Evolutionary conservation across 148 eudicot genomes (phyloP).

Genomic region (Rhododendron kiyosumense): DNA sequence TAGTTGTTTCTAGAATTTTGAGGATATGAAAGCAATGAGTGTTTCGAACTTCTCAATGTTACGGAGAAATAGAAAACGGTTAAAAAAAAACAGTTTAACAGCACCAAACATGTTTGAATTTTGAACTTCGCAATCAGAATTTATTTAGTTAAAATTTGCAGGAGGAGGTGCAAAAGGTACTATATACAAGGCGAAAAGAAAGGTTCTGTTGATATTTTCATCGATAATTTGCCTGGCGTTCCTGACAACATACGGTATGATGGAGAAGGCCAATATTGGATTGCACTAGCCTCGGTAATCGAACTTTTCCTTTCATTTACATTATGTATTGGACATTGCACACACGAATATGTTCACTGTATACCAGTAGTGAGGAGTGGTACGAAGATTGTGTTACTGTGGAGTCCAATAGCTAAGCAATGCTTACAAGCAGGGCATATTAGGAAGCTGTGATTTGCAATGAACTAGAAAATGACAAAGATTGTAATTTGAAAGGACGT

Average conservation of each 20-base stretch:
- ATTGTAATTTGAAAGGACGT: neutral
- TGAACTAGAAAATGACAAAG: neutral
- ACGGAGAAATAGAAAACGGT: neutral
- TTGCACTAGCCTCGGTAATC: conserved; percentile 49
- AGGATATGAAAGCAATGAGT: neutral
- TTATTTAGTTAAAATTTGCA: conserved; percentile 6
- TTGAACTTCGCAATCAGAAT: neutral
- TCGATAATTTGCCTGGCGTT: conserved; percentile 49
- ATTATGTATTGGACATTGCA: neutral
- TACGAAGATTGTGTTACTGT: no score
- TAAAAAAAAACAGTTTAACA: neutral
- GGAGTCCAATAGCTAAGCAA: neutral
- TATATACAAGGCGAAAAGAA: conserved; percentile 37
- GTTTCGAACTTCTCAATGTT: neutral
- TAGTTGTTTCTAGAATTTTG: neutral
- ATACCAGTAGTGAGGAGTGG: neutral
- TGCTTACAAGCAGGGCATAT: neutral
- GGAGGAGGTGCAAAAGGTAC: conserved; percentile 67
- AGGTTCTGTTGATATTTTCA: conserved; percentile 43
- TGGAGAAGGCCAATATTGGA: conserved; percentile 63
- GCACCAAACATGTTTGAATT: neutral
- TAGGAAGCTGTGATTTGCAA: neutral
- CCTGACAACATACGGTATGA: conserved; percentile 68
- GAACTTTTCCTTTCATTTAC: neutral
- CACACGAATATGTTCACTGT: neutral